phyloP scores from a whole-genome alignment of 805 yeast genomes.

The Debaryomyces prosopidis region DNA sequence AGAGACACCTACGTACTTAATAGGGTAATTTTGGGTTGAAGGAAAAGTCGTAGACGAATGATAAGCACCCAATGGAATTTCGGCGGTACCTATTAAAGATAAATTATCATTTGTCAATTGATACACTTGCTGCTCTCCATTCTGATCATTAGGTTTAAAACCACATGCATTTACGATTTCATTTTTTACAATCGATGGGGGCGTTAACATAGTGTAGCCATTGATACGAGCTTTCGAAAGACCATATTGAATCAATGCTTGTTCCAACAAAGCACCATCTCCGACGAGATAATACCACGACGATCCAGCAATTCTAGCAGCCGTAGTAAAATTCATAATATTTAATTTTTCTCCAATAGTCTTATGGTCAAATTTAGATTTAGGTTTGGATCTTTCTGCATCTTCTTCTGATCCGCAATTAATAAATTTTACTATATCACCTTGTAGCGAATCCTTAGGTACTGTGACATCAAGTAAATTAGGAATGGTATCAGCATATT shows the following conservation, averaged over 20 bases:
- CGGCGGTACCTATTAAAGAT: slow-evolving; percentile 92
- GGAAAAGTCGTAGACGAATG: slow-evolving; percentile 53
- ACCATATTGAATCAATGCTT: slow-evolving; percentile 83
- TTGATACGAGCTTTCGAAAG: slow-evolving; percentile 59
- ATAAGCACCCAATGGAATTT: slow-evolving; percentile 86
- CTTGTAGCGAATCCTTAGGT: slow-evolving; percentile 36
- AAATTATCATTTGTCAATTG: slow-evolving; percentile 52
- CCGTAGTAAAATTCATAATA: slow-evolving; percentile 68
- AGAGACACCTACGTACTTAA: slow-evolving; percentile 73
- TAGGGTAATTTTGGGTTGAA: slow-evolving; percentile 45
- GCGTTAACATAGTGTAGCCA: slow-evolving; percentile 72
- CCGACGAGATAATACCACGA: slow-evolving; percentile 86
- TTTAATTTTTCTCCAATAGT: slow-evolving; percentile 66
- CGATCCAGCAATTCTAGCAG: slow-evolving; percentile 75
- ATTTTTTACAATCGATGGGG: slow-evolving; percentile 82
- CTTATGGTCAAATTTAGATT: slow-evolving; percentile 55
- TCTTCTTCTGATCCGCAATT: slow-evolving; percentile 43
- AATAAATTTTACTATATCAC: slow-evolving; percentile 50
- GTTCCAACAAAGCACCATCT: slow-evolving; percentile 87
- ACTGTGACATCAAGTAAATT: slow-evolving; percentile 57
- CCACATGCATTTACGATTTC: slow-evolving; percentile 89
- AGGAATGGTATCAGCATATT: slow-evolving; percentile 57
- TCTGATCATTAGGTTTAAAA: slow-evolving; percentile 87
- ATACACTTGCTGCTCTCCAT: slow-evolving; percentile 84
- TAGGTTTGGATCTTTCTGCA: slow-evolving; percentile 9